Evolutionary conservation across 1,284 basidiomycete genomes (phyloP).

Genomic region (Irpex sp.): DNA sequence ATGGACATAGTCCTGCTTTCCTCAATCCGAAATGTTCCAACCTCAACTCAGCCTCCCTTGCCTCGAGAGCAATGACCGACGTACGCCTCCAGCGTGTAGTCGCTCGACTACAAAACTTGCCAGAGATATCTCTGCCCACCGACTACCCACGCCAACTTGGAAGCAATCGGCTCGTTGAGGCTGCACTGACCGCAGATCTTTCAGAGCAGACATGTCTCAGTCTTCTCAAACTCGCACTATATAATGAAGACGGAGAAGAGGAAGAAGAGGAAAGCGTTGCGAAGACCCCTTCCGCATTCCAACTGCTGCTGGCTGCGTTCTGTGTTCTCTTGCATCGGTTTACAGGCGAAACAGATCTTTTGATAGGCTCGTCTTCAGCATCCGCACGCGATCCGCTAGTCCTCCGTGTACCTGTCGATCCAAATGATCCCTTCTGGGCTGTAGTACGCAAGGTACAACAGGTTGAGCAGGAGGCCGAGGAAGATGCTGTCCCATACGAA

Average conservation of each 20-base stretch:
- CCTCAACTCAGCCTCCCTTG: background rate
- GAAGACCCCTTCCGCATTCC: slow-evolving; percentile 79
- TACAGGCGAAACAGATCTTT: slow-evolving; percentile 93
- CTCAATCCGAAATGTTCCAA: background rate
- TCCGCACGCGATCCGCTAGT: slow-evolving; percentile 80
- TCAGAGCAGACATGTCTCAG: slow-evolving; percentile 66
- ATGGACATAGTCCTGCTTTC: background rate
- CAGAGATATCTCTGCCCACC: slow-evolving; percentile 91
- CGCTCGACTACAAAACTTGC: slow-evolving; percentile 69
- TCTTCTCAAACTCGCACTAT: slow-evolving; percentile 76
- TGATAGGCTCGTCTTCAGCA: slow-evolving; percentile 89
- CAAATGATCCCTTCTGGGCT: slow-evolving; percentile 89
- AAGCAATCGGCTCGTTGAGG: slow-evolving; percentile 74
- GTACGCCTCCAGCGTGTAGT: slow-evolving; percentile 52
- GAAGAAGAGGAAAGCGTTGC: slow-evolving; percentile 48
- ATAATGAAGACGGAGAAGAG: slow-evolving; percentile 44
- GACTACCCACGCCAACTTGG: slow-evolving; percentile 91
- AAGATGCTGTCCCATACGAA: slow-evolving; percentile 84
- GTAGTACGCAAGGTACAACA: slow-evolving; percentile 86
- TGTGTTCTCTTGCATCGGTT: slow-evolving; percentile 90
- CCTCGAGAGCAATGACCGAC: slow-evolving; percentile 27
- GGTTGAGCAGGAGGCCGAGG: slow-evolving; percentile 82
- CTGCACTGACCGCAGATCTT: slow-evolving; percentile 65
- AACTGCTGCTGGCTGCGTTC: slow-evolving; percentile 90
- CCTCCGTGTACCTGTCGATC: slow-evolving; percentile 82